Percentiles rank a stretch among this genome's conserved stretches.
These are phyloP conservation scores for Acanthamoeba royreba DNA, from an alignment of 208 protist genomes.

Conservation along the genomic window DNA sequence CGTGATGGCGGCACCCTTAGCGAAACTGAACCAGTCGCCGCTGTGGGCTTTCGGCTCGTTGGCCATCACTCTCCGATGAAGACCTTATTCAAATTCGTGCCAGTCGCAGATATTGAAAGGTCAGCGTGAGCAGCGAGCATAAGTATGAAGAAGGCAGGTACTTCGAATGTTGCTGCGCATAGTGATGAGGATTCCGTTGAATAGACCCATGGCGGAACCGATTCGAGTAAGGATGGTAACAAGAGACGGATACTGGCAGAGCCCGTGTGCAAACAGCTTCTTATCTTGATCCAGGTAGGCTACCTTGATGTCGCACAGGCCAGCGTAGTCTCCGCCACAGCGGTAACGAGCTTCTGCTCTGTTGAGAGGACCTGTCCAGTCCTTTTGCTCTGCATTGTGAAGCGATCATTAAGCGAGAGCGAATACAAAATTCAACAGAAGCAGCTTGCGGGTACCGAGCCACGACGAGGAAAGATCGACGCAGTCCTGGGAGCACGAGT, in stretches of 20 bases:
- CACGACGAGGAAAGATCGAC: background rate
- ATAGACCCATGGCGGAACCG: background rate
- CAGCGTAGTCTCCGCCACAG: background rate
- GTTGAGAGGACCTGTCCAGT: background rate
- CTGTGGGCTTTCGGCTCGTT: background rate
- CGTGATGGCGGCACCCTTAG: background rate
- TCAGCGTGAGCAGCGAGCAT: background rate
- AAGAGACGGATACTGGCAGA: background rate
- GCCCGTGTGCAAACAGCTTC: background rate
- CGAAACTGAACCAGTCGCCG: background rate
- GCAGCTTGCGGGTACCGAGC: background rate
- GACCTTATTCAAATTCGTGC: background rate
- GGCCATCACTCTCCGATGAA: background rate
- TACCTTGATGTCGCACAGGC: background rate
- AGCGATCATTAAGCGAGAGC: too few species aligned
- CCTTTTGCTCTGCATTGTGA: background rate
- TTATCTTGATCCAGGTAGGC: background rate
- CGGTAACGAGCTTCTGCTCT: background rate
- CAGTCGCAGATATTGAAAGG: background rate
- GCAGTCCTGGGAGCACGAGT: background rate
- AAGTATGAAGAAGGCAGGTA: background rate
- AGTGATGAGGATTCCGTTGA: conserved; percentile 9
- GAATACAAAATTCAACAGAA: background rate
- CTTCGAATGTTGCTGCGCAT: background rate
- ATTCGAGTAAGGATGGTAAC: background rate